phyloP scores from a whole-genome alignment of 345 rosid species.

The Corymbia maculata region DNA sequence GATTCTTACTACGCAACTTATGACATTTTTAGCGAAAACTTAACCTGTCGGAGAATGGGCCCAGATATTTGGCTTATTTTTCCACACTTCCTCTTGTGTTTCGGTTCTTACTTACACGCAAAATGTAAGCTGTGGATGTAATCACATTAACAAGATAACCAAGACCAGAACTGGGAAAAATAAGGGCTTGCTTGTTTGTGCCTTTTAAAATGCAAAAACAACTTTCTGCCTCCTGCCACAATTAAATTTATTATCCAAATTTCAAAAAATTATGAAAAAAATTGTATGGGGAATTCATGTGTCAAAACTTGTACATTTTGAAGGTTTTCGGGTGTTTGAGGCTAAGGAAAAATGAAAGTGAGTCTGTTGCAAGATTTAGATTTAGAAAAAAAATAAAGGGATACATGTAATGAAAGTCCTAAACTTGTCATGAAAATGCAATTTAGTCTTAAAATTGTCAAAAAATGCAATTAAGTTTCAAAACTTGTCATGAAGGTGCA shows the following conservation, averaged over 20 bases:
- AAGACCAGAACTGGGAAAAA: not conserved
- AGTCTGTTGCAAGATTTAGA: not conserved
- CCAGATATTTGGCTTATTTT: not conserved
- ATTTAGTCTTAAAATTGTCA: not conserved
- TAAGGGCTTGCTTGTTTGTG: not conserved
- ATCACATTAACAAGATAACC: not conserved
- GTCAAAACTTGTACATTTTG: not conserved
- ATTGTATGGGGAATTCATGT: not conserved
- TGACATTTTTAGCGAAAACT: not conserved
- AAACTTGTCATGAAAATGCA: not conserved
- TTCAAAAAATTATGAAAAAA: not conserved
- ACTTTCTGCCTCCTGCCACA: not conserved
- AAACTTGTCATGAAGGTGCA: not conserved
- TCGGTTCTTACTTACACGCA: not conserved
- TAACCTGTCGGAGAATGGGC: not conserved
- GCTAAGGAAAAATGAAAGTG: not conserved
- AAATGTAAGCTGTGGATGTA: not conserved
- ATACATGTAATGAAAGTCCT: not conserved
- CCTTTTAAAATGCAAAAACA: not conserved
- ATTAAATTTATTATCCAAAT: not conserved
- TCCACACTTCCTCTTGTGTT: not conserved
- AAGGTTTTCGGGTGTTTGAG: not conserved
- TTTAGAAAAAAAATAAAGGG: not conserved
- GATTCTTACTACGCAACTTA: not conserved
- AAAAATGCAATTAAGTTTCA: not conserved